A percentile compares a stretch with the other conserved stretches of the same genome.
phyloP scores from a whole-genome alignment of 1,284 basidiomycete genomes.

The Xerocomus tenax region DNA sequence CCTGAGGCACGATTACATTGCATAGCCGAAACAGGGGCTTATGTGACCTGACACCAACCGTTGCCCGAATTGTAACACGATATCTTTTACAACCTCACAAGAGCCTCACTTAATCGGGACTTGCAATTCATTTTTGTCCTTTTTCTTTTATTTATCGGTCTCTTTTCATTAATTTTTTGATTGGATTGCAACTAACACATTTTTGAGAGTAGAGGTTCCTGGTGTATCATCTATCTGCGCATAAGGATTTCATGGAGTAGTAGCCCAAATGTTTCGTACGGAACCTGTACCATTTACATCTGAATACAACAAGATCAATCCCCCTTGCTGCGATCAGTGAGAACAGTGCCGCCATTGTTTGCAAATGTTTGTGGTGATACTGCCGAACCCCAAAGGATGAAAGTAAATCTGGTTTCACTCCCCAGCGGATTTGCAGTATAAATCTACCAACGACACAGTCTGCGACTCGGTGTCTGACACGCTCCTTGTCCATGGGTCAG shows the following conservation, averaged over 20 bases:
- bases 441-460: slow-evolving; percentile 27
- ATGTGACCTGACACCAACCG: slow-evolving; percentile 7
- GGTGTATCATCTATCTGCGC: slow-evolving; percentile 17
- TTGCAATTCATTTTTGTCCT: slow-evolving; percentile 3
- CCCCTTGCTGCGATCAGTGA: neutral
- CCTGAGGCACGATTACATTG: neutral
- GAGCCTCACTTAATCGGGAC: slow-evolving; percentile 19
- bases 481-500: slow-evolving; percentile 26
- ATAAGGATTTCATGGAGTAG: slow-evolving; percentile 1
- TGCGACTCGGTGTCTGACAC: slow-evolving; percentile 27
- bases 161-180: slow-evolving; percentile 9
- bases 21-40: slow-evolving; percentile 6
- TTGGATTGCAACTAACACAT: slow-evolving; percentile 13
- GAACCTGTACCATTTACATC: slow-evolving; percentile 19
- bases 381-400: slow-evolving; percentile 31
- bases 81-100: slow-evolving; percentile 15
- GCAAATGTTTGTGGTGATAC: slow-evolving; percentile 13
- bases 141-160: neutral
- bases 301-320: neutral
- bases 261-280: slow-evolving; percentile 6
- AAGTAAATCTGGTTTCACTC: slow-evolving; percentile 7
- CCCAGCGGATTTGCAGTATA: slow-evolving; percentile 29
- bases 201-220: slow-evolving; percentile 12
- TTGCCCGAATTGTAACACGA: slow-evolving; percentile 19
- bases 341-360: slow-evolving; percentile 12